Evolutionary conservation across 179 eudicot genomes (phyloP).

Genomic region (Beta lomatogona): DNA sequence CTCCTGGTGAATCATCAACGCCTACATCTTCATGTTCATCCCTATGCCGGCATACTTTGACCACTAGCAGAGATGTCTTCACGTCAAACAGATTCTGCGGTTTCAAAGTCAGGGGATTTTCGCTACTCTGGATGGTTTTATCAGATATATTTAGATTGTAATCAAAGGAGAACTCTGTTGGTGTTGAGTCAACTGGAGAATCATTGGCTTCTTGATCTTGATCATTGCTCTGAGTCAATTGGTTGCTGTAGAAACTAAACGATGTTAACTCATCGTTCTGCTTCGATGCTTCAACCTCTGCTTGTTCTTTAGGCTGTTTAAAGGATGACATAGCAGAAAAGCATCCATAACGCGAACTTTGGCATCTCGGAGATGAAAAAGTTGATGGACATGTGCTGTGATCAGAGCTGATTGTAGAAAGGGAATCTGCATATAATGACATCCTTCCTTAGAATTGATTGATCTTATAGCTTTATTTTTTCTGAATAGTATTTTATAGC

Average conservation of each 20-base stretch:
- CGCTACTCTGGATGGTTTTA: slow-evolving; percentile 9
- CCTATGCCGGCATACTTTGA: slow-evolving; percentile 44
- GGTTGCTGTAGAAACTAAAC: slow-evolving; percentile 20
- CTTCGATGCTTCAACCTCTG: slow-evolving; percentile 1
- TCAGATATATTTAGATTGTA: slow-evolving; percentile 25
- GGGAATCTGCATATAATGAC: slow-evolving; percentile 43
- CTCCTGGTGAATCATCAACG: slow-evolving; percentile 28
- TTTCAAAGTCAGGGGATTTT: slow-evolving; percentile 10
- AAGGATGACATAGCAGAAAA: slow-evolving; percentile 32
- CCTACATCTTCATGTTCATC: slow-evolving; percentile 33
- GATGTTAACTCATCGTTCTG: background rate
- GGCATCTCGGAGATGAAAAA: slow-evolving; percentile 59
- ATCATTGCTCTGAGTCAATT: background rate
- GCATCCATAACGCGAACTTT: slow-evolving; percentile 30
- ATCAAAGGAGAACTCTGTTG: slow-evolving; percentile 30
- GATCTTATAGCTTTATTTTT: no score
- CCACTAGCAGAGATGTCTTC: slow-evolving; percentile 37
- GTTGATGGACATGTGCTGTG: slow-evolving; percentile 41
- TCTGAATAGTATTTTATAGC: no score
- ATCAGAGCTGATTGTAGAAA: slow-evolving; percentile 55
- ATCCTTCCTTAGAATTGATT: background rate
- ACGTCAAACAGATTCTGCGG: slow-evolving; percentile 36
- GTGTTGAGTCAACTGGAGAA: slow-evolving; percentile 26
- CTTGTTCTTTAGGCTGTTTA: slow-evolving; percentile 13
- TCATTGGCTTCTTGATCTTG: slow-evolving; percentile 15